Evolutionary conservation across 2,329 filamentous ascomycete genomes (phyloP), one percentile per base, ranked within the genome.

Genomic region (Stagonosporopsis cucurbitacearum): DNA sequence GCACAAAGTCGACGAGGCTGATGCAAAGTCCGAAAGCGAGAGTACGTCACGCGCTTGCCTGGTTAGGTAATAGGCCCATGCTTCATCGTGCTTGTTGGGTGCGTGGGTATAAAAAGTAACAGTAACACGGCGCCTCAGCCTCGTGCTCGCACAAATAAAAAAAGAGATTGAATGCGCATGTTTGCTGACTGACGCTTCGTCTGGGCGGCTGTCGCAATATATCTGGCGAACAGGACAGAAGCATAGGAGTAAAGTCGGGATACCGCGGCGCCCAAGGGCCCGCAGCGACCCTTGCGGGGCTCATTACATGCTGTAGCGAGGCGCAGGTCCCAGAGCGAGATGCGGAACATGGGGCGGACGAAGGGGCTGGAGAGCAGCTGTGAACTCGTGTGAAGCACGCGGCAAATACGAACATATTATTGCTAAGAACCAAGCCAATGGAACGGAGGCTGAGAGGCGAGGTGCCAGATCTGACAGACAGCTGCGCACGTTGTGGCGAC

Each of bases 401-500:
- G 33, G 39, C 47, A 32, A 42, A 50, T 36, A 56, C 47, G 47
- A 50, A 50, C n/a, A 23, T 32, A 41, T 37, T 32, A 41, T 37
- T 47, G 47, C 42, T 47, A 42, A 56, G 42, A 28, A 28, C 30
- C 28, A 36, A 25, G 30, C 53, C 47, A 50, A 56, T 56, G 5
- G n/a, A 35, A 13, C 9, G 17, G 17, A 37, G 22, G 33, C 45
- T 25, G 19, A 23, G n/a, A 20, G 5, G 33, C 33, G 17, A 47
- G 32, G 32, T 35, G 23, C 42, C 41, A 28, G 40, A 40, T 46
- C 37, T 42, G 36, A 32, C 53, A 47, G 36, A 35, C 46, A 19
- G 36, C 33, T 46, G 53, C 50, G 36, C 59, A 61, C 55, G 57
- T 59, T 57, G 65, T 66, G 65, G 60, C 65, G 47, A 61, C 25